phyloP scores from a whole-genome alignment of 768 basidiomycete genomes.

The Phanerochaete carnosa region DNA sequence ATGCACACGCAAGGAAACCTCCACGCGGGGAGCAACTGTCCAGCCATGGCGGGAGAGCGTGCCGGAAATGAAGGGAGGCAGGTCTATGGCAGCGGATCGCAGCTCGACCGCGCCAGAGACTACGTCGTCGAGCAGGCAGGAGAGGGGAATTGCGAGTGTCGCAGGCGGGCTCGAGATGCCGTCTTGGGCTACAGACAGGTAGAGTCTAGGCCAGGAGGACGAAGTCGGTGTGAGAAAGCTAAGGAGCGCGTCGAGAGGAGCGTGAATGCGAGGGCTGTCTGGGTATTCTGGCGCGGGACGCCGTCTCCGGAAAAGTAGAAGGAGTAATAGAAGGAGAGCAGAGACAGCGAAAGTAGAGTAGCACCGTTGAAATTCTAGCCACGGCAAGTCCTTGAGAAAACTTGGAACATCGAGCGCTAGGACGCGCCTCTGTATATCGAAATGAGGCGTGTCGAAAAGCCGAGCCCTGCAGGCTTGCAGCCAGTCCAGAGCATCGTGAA shows the following conservation, averaged over 20 bases:
- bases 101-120: conserved; percentile 5
- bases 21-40: neutral
- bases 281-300: neutral
- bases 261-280: neutral
- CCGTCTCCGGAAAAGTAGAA: neutral
- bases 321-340: neutral
- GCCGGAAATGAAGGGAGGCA: neutral
- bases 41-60: conserved; percentile 1
- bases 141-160: neutral
- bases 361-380: neutral
- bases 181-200: neutral
- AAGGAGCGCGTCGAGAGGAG: conserved; percentile 1
- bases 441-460: neutral
- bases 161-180: neutral
- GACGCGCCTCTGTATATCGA: neutral
- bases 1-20: neutral
- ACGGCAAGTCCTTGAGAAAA: neutral
- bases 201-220: conserved; percentile 2
- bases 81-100: neutral
- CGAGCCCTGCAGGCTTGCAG: neutral
- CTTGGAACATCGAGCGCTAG: neutral
- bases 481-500: neutral
- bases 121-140: conserved; percentile 4
- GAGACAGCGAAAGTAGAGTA: neutral
- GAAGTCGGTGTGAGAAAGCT: conserved; percentile 1